Evolutionary conservation across 2,329 filamentous ascomycete species (phyloP).

Genomic region (Aspergillus vadensis): DNA sequence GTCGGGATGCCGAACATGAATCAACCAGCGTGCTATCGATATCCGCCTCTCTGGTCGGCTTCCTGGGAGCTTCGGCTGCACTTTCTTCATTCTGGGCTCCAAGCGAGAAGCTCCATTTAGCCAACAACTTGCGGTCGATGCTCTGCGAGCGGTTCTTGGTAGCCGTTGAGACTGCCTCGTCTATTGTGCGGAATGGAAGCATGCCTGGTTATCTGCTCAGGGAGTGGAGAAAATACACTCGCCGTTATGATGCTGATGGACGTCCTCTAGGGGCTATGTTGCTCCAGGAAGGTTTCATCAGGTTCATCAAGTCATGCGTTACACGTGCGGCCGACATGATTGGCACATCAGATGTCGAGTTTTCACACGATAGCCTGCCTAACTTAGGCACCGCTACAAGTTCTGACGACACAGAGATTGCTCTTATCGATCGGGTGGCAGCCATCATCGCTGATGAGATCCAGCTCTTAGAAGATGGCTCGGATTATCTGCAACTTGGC

Average conservation of each 20-base stretch:
- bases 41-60: slow-evolving; percentile 83
- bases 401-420: slow-evolving; percentile 40
- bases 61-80: slow-evolving; percentile 77
- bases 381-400: slow-evolving; percentile 52
- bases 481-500: slow-evolving; percentile 85
- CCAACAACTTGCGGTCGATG: slow-evolving; percentile 70
- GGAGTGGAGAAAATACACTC: slow-evolving; percentile 85
- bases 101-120: slow-evolving; percentile 70
- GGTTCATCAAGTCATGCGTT: slow-evolving; percentile 75
- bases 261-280: slow-evolving; percentile 89
- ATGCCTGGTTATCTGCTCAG: slow-evolving; percentile 65
- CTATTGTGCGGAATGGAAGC: slow-evolving; percentile 80
- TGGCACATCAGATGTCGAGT: slow-evolving; percentile 61
- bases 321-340: slow-evolving; percentile 68
- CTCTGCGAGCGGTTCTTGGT: slow-evolving; percentile 84
- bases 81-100: slow-evolving; percentile 80
- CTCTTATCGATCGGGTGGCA: slow-evolving; percentile 61
- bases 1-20: slow-evolving; percentile 51
- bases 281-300: slow-evolving; percentile 84
- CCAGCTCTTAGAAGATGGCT: slow-evolving; percentile 80
- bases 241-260: slow-evolving; percentile 76
- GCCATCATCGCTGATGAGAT: slow-evolving; percentile 79
- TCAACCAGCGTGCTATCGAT: slow-evolving; percentile 72
- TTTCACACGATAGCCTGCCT: slow-evolving; percentile 73
- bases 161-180: slow-evolving; percentile 84